These are phyloP conservation scores for Athelia sp. DNA, from an alignment of 1,284 basidiomycete species.

Conservation along the genomic window DNA sequence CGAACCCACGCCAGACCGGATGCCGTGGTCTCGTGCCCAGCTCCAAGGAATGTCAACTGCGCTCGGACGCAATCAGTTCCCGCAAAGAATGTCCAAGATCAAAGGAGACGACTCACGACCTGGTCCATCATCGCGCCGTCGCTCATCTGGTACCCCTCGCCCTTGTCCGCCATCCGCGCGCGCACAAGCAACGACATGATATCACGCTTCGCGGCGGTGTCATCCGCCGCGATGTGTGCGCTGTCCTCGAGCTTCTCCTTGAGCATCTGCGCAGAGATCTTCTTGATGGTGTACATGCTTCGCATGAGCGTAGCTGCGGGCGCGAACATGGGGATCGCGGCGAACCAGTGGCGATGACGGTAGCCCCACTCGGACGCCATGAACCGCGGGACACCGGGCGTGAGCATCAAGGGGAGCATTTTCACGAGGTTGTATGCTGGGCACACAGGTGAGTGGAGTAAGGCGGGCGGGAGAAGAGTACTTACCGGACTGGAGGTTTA, in stretches of 20 bases:
- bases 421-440: background rate
- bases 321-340: constrained; percentile 2
- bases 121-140: constrained; percentile 23
- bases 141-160: constrained; percentile 17
- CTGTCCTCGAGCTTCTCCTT: constrained; percentile 13
- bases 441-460: background rate
- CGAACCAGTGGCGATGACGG: constrained; percentile 11
- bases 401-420: constrained; percentile 11
- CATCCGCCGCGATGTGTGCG: constrained; percentile 8
- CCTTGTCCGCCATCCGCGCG: constrained; percentile 13
- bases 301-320: constrained; percentile 9
- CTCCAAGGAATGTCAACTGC: constrained; percentile 23
- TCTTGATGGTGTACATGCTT: constrained; percentile 17
- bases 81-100: background rate
- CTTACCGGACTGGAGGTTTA: constrained; percentile 19
- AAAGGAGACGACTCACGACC: constrained; percentile 8
- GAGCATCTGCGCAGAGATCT: constrained; percentile 16
- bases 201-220: constrained; percentile 15
- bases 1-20: constrained; percentile 23
- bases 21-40: constrained; percentile 25
- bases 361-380: constrained; percentile 13
- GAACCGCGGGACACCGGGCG: constrained; percentile 14
- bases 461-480: constrained; percentile 6
- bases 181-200: constrained; percentile 23
- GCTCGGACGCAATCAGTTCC: background rate